Conservation (phyloP, 163 green algal species). For the Chloroidium sp. region DNA sequence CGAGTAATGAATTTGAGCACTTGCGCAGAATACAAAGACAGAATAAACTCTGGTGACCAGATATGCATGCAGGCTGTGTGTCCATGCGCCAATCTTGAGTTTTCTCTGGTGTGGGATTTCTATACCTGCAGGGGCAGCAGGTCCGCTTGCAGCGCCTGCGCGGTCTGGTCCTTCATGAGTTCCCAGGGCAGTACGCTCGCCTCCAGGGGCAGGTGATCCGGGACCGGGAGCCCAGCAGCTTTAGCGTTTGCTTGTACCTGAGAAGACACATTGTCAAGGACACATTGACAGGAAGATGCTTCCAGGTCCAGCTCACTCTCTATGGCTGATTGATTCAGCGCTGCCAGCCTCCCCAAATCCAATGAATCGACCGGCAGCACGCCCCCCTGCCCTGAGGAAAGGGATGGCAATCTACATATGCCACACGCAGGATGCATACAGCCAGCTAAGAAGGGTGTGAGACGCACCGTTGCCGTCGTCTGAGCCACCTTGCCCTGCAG, state of each 20-base stretch:
- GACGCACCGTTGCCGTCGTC: not conserved
- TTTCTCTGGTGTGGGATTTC: not conserved
- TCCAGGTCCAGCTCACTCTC: too few relatives aligned
- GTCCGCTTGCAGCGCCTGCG: constrained; percentile 19
- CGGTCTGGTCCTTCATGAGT: constrained; percentile 19
- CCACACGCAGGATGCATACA: not conserved
- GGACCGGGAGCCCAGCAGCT: not conserved
- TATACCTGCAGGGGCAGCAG: constrained; percentile 19
- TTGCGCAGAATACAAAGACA: too few relatives aligned
- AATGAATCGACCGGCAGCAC: not conserved
- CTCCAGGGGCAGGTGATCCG: not conserved
- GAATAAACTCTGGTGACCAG: too few relatives aligned
- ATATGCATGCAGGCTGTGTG: not conserved
- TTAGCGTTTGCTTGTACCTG: not conserved
- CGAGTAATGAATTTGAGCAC: not conserved
- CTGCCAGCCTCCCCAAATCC: not conserved
- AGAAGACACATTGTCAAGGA: too few relatives aligned
- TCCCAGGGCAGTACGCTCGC: constrained; percentile 14
- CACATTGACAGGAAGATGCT: too few relatives aligned
- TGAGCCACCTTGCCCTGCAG: constrained; percentile 4
- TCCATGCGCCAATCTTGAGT: not conserved
- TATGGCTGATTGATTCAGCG: too few relatives aligned
- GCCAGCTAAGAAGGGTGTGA: not conserved
- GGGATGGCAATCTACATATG: not conserved
- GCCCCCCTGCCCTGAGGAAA: not conserved